phyloP scores from a whole-genome alignment of 1,139 yeast species.

The Protomyces lactucae-debilis region DNA sequence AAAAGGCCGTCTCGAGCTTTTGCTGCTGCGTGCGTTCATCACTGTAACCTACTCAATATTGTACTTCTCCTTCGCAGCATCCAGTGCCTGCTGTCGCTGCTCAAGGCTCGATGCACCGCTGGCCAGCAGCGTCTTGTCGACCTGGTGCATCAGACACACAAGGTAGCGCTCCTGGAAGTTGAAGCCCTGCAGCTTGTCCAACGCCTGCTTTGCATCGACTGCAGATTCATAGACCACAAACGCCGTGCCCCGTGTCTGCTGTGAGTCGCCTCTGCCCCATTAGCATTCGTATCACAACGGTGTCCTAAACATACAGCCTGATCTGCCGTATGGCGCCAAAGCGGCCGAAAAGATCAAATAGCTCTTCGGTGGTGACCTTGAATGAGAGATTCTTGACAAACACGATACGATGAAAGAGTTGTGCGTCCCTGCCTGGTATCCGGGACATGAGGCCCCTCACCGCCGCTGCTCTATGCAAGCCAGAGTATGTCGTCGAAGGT shows the following conservation, averaged over 20 bases:
- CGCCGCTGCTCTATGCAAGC: no score
- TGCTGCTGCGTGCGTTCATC: no score
- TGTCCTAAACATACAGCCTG: slow-evolving; percentile 24
- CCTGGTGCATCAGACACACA: slow-evolving; percentile 43
- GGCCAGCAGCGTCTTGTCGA: slow-evolving; percentile 29
- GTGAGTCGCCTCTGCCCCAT: slow-evolving; percentile 41
- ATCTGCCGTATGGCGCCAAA: slow-evolving; percentile 51
- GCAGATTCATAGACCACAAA: slow-evolving; percentile 53
- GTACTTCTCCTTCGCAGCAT: slow-evolving; percentile 2
- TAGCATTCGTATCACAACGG: not conserved
- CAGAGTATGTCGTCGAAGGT: no score
- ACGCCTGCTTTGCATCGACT: slow-evolving; percentile 49
- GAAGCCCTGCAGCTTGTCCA: slow-evolving; percentile 55
- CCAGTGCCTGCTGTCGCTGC: slow-evolving; percentile 14
- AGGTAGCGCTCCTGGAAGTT: slow-evolving; percentile 58
- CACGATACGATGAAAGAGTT: slow-evolving; percentile 38
- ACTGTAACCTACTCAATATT: not conserved
- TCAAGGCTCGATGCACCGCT: slow-evolving; percentile 19
- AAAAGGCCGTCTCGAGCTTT: no score
- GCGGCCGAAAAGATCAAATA: slow-evolving; percentile 53
- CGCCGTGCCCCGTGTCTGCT: slow-evolving; percentile 52
- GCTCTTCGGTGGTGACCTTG: slow-evolving; percentile 46
- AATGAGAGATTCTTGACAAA: slow-evolving; percentile 59
- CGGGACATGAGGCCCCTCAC: not conserved
- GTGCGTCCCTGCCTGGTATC: slow-evolving; percentile 17